Base-by-base conservation (phyloP, 2,329 filamentous ascomycete genomes). In the Tricladium varicosporioides region DNA sequence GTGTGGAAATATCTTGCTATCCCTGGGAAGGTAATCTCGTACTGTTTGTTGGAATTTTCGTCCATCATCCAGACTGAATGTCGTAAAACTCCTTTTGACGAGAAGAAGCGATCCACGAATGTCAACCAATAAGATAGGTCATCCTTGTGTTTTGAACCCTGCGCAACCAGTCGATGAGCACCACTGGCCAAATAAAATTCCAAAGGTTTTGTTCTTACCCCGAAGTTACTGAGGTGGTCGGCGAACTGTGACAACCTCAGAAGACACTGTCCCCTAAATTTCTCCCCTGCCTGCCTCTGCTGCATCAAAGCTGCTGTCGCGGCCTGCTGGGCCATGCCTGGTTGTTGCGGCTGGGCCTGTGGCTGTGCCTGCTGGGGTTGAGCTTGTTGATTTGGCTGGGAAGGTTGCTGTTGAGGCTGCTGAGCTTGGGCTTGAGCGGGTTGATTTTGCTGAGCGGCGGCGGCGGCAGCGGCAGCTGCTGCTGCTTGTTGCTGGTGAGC, bases 1-100 rank as follows among this genome's bases (percentile, higher is more conserved):
- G 91, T 92, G 66, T 89, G 85, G 71, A 96, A 97, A 72, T 94
- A 97, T 67, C 93, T 86, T 33, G 93, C 85, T 47, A 99, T 79
- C 0, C 89, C 89, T 2, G 92, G 84, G 57, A 84, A 90, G 2
- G 87, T 83, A 49, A 97, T 91, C 70, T 97, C 92, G 67, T 92
- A 97, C 67, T 88, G 85, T 75, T 95, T 97, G 54, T 87, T 82
- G 15, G 77, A 78, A 36, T 75, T 75, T 47, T 84, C 80, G 46
- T 86, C 83, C 56, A 75, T 75, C 46, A 81, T 75, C 61, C 80
- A 81, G 14, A 95, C 77, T 2, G 85, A 82, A 65, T 93, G 85
- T 44, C 92, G 84, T 68, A 96, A 87, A 8, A 91, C 84, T 8
- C 91, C 92, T 27, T 81, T 82, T 0, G 82, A 79, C 0, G 91